Conservation (phyloP, 1,139 yeast genomes). For the Candida frijolesensis region DNA sequence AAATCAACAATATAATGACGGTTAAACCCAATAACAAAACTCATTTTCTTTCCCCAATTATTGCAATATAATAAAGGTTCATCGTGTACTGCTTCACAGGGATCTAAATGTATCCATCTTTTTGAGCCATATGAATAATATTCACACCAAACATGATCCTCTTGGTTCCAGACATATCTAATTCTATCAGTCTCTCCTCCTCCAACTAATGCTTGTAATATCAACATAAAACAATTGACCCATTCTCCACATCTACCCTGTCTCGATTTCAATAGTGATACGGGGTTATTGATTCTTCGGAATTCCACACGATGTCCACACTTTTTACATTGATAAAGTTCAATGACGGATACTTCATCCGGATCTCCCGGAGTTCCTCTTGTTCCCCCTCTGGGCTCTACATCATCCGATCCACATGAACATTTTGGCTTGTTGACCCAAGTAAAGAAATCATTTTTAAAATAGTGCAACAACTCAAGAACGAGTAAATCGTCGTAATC, state of each 20-base stretch:
- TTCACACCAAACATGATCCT: slow-evolving; percentile 97
- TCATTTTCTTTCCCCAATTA: slow-evolving; percentile 95
- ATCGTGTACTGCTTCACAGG: slow-evolving; percentile 86
- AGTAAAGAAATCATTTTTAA: slow-evolving; percentile 73
- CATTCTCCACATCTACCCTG: slow-evolving; percentile 94
- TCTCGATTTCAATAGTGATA: slow-evolving; percentile 58
- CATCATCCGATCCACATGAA: slow-evolving; percentile 39
- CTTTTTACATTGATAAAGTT: slow-evolving; percentile 58
- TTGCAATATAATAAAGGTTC: slow-evolving; percentile 73
- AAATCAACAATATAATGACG: slow-evolving; percentile 67
- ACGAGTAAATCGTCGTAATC: slow-evolving; percentile 74
- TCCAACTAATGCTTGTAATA: slow-evolving; percentile 59
- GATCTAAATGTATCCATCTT: slow-evolving; percentile 87
- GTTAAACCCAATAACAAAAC: slow-evolving; percentile 75
- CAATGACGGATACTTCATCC: slow-evolving; percentile 44
- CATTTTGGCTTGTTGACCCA: slow-evolving; percentile 84
- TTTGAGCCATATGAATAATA: slow-evolving; percentile 61
- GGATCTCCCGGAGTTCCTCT: slow-evolving; percentile 25
- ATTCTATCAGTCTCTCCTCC: slow-evolving; percentile 52
- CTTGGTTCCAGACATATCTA: slow-evolving; percentile 83
- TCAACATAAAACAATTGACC: slow-evolving; percentile 80
- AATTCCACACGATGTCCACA: slow-evolving; percentile 58
- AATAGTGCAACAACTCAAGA: slow-evolving; percentile 69
- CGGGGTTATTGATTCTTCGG: slow-evolving; percentile 75
- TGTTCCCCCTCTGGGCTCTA: slow-evolving; percentile 20